Conservation (phyloP, 371 early-diverging fungal genomes). For the Rhizopus microsporus region DNA sequence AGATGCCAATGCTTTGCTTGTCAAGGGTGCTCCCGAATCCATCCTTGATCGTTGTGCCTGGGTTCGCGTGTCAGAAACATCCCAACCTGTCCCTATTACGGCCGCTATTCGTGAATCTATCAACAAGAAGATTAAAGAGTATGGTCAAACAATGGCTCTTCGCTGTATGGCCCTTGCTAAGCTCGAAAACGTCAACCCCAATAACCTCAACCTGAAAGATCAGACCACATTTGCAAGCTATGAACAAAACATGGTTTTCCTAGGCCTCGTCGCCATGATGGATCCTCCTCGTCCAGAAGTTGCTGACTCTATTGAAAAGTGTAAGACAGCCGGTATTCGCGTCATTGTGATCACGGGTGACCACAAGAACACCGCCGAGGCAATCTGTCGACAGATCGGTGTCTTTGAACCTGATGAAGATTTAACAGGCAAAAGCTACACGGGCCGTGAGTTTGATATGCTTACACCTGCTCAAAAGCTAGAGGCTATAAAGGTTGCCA, state of each 20-base stretch:
- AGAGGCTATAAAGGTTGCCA: constrained; percentile 73
- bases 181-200: constrained; percentile 63
- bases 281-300: constrained; percentile 98
- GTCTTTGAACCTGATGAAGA: constrained; percentile 79
- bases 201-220: constrained; percentile 60
- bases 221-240: constrained; percentile 65
- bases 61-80: constrained; percentile 54
- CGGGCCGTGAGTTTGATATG: constrained; percentile 93
- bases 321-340: constrained; percentile 92
- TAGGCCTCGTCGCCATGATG: constrained; percentile 93
- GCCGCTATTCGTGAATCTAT: constrained; percentile 63
- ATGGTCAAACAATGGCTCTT: constrained; percentile 78
- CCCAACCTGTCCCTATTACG: constrained; percentile 70
- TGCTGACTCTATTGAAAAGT: constrained; percentile 76
- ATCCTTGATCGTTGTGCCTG: constrained; percentile 85
- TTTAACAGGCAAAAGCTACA: constrained; percentile 77
- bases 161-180: constrained; percentile 90
- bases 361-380: constrained; percentile 93
- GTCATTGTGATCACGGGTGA: constrained; percentile 99
- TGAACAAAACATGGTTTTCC: constrained; percentile 87
- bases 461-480: constrained; percentile 72
- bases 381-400: constrained; percentile 92
- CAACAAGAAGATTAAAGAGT: constrained; percentile 69
- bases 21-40: constrained; percentile 96
- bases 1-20: constrained; percentile 52